phyloP scores from a whole-genome alignment of 257 asterid species.

The Lavandula angustifolia region DNA sequence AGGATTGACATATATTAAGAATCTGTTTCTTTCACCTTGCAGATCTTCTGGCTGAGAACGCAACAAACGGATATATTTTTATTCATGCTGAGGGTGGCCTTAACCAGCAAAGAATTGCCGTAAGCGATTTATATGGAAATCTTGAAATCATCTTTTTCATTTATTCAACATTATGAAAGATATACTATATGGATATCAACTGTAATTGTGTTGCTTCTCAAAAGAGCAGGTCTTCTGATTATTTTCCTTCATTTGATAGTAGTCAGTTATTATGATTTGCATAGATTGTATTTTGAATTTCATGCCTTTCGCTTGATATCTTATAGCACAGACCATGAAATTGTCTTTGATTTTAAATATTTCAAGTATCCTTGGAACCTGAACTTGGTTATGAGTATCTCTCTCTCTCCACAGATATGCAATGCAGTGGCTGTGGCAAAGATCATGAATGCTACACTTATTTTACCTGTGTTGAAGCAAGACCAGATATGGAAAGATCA shows the following conservation, averaged over 20 bases:
- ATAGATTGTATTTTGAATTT: conserved; percentile 8
- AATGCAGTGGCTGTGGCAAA: conserved; percentile 99
- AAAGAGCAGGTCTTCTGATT: conserved; percentile 1
- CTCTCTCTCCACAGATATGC: conserved; percentile 71
- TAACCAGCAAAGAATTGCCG: conserved; percentile 98
- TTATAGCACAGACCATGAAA: background rate
- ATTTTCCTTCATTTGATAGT: conserved; percentile 1
- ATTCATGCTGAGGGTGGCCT: conserved; percentile 99
- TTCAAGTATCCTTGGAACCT: conserved; percentile 19
- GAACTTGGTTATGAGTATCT: conserved; percentile 20
- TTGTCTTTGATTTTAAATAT: conserved; percentile 3
- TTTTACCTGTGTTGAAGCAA: conserved; percentile 96
- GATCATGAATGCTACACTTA: conserved; percentile 94
- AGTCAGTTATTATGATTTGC: conserved; percentile 19
- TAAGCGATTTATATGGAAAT: conserved; percentile 43
- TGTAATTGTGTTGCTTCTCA: background rate
- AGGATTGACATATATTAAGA: background rate
- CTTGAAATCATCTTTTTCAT: conserved; percentile 17
- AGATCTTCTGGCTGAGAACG: conserved; percentile 80
- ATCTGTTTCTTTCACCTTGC: conserved; percentile 36
- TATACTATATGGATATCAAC: background rate
- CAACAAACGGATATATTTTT: conserved; percentile 84
- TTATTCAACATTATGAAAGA: conserved; percentile 20
- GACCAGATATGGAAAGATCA: conserved; percentile 99
- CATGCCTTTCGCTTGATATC: background rate